A percentile compares a stretch with the other conserved stretches of the same genome.
Evolutionary conservation across 352 stramenopile species (phyloP).

Genomic region (Globisporangium solare): DNA sequence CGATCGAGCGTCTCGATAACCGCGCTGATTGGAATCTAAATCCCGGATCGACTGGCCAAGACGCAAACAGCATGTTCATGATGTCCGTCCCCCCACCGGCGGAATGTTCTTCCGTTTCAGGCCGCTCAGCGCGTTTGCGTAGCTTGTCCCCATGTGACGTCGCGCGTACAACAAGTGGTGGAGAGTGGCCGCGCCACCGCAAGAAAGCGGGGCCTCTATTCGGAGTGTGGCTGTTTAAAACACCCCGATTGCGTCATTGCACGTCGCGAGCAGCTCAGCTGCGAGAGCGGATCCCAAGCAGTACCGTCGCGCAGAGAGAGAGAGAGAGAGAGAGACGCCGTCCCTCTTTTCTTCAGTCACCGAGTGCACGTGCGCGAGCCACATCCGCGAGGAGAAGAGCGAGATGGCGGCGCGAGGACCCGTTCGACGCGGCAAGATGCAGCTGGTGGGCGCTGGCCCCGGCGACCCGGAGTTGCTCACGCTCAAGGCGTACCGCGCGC

Average conservation of each 20-base stretch:
- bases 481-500: conserved; percentile 81
- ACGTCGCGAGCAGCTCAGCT: background rate
- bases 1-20: background rate
- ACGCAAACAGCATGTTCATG: background rate
- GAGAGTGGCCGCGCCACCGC: conserved; percentile 3
- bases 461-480: conserved; percentile 95
- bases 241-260: conserved; percentile 4
- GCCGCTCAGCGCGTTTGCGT: conserved; percentile 5
- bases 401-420: conserved; percentile 2
- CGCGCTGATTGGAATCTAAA: conserved; percentile 1
- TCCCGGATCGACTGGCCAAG: conserved; percentile 2
- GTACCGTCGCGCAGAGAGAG: background rate
- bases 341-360: background rate
- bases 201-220: conserved; percentile 6
- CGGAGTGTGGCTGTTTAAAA: background rate
- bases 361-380: background rate
- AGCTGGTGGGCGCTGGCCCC: conserved; percentile 88
- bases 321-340: background rate
- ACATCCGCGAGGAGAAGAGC: background rate
- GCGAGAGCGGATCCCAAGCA: too few relatives aligned
- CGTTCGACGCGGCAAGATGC: conserved; percentile 39
- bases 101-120: conserved; percentile 12
- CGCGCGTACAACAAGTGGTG: background rate
- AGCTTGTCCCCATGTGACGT: too few relatives aligned
- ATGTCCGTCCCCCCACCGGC: conserved; percentile 4